Evolutionary conservation across 2,329 filamentous ascomycete species (phyloP).

Genomic region (Alternaria solani): DNA sequence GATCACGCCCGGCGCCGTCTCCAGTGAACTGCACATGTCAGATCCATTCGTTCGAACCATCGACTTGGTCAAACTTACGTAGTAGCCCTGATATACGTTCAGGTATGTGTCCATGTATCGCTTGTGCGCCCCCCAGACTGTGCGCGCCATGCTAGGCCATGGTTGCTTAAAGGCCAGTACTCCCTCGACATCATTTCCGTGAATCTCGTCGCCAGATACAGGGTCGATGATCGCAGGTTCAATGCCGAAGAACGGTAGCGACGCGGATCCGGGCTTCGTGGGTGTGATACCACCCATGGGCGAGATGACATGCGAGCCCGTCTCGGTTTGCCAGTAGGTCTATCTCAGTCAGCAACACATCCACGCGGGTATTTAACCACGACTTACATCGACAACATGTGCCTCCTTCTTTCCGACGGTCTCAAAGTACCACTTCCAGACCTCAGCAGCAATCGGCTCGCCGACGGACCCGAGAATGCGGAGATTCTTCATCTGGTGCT

Average conservation of each 20-base stretch:
- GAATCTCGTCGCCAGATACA: conserved; percentile 89
- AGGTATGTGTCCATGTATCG: conserved; percentile 99
- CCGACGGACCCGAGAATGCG: conserved; percentile 93
- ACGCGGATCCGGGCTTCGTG: conserved; percentile 95
- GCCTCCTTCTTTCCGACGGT: conserved; percentile 91
- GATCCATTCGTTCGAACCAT: conserved; percentile 6
- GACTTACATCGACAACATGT: conserved; percentile 90
- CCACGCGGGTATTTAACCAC: neutral
- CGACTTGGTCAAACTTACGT: conserved; percentile 68
- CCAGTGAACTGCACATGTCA: conserved; percentile 74
- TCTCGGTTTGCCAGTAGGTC: conserved; percentile 99
- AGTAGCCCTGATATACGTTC: conserved; percentile 97
- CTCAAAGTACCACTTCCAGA: conserved; percentile 99
- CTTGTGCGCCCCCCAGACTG: conserved; percentile 97
- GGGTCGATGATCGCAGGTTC: conserved; percentile 98
- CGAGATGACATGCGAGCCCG: conserved; percentile 93
- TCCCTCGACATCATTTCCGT: conserved; percentile 96
- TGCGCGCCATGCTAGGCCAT: conserved; percentile 98
- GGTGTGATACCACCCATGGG: conserved; percentile 92
- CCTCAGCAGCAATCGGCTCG: conserved; percentile 95
- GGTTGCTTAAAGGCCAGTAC: conserved; percentile 96
- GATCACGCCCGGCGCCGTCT: conserved; percentile 93
- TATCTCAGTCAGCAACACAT: conserved; percentile 52
- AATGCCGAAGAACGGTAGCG: conserved; percentile 96
- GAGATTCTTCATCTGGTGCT: conserved; percentile 86